phyloP scores from a whole-genome alignment of 768 basidiomycete species.

The Rhodosporidiobolus sp. region DNA sequence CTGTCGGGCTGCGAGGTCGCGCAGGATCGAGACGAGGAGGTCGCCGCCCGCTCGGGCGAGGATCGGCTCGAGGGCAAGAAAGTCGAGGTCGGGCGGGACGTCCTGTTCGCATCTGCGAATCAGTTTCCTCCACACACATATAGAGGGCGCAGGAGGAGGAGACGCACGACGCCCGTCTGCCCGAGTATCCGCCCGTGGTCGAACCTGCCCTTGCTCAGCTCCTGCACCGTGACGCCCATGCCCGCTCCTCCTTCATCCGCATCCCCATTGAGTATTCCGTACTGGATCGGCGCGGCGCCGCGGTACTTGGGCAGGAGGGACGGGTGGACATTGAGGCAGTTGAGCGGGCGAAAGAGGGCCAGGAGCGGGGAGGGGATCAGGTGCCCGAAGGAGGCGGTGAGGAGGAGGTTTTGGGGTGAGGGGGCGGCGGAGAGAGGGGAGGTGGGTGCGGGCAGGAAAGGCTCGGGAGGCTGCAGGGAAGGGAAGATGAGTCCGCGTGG shows the following conservation, averaged over 20 bases:
- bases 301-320: constrained; percentile 41
- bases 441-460: neutral
- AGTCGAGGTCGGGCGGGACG: constrained; percentile 6
- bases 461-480: neutral
- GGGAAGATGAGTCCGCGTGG: neutral
- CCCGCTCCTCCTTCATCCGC: constrained; percentile 6
- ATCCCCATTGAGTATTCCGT: constrained; percentile 38
- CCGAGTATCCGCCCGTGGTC: constrained; percentile 32
- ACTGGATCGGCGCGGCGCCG: constrained; percentile 45
- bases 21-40: constrained; percentile 19
- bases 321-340: constrained; percentile 44
- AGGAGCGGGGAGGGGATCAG: constrained; percentile 41
- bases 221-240: constrained; percentile 38
- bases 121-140: neutral
- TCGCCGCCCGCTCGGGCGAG: constrained; percentile 26
- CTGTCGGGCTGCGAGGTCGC: neutral
- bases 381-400: constrained; percentile 45
- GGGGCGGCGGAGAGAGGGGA: neutral
- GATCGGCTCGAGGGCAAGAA: constrained; percentile 10
- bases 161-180: constrained; percentile 11
- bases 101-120: neutral
- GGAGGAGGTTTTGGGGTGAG: constrained; percentile 30
- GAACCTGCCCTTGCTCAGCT: constrained; percentile 24
- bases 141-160: neutral
- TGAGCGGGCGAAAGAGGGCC: constrained; percentile 29